phyloP scores from a whole-genome alignment of 768 basidiomycete genomes.

The Macrolepiota albuminosa region DNA sequence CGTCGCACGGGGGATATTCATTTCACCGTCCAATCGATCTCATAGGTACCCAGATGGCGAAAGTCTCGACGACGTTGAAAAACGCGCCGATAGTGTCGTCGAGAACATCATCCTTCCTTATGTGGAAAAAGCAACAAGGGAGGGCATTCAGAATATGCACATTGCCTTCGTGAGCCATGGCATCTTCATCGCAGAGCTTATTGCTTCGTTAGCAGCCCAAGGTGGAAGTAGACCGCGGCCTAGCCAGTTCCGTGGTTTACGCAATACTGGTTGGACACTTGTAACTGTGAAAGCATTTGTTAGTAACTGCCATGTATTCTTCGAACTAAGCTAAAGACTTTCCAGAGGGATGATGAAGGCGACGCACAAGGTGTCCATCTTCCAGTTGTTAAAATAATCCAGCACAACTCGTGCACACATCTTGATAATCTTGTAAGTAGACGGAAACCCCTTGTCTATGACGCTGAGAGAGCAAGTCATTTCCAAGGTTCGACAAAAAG shows the following conservation, averaged over 20 bases:
- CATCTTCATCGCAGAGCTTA: slow-evolving; percentile 57
- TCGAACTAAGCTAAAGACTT: background rate
- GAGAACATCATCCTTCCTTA: slow-evolving; percentile 52
- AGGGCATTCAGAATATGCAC: slow-evolving; percentile 37
- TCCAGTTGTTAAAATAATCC: slow-evolving; percentile 40
- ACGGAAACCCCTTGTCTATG: background rate
- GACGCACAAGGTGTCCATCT: slow-evolving; percentile 19
- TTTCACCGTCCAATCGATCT: slow-evolving; percentile 36
- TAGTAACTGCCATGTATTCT: slow-evolving; percentile 1
- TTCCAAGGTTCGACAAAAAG: slow-evolving; percentile 54
- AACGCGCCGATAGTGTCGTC: slow-evolving; percentile 48
- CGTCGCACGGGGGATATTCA: slow-evolving; percentile 49
- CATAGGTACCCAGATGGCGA: slow-evolving; percentile 71
- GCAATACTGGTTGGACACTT: slow-evolving; percentile 70
- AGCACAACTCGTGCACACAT: slow-evolving; percentile 55
- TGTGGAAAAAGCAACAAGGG: slow-evolving; percentile 35
- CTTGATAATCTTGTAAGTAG: slow-evolving; percentile 47
- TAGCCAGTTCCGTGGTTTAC: slow-evolving; percentile 42
- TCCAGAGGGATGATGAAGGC: slow-evolving; percentile 21
- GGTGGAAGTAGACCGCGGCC: slow-evolving; percentile 23
- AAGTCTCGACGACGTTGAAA: slow-evolving; percentile 56
- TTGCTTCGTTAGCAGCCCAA: slow-evolving; percentile 44
- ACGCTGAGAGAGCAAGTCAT: background rate
- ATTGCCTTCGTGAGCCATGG: slow-evolving; percentile 76
- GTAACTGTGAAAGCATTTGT: slow-evolving; percentile 40